Evolutionary conservation across 805 yeast species (phyloP).

Genomic region (Torulaspora microellipsoides): DNA sequence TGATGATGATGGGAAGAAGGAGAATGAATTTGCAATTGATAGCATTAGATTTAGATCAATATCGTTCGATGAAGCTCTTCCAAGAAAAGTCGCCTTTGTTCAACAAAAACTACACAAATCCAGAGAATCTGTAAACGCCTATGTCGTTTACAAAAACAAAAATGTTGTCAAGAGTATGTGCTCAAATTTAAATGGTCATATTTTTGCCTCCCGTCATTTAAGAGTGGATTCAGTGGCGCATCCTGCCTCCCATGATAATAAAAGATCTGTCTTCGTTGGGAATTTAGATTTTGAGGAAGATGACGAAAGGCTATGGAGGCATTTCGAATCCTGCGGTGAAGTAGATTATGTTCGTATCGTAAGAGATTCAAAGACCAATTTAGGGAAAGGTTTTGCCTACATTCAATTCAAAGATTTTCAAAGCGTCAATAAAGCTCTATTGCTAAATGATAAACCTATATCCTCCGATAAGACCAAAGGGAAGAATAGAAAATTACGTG

Average conservation of each 20-base stretch:
- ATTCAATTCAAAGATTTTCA: constrained; percentile 78
- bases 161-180: constrained; percentile 35
- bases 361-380: constrained; percentile 87
- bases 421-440: constrained; percentile 74
- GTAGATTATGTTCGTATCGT: constrained; percentile 87
- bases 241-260: constrained; percentile 81
- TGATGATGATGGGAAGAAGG: constrained; percentile 14
- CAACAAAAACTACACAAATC: constrained; percentile 70
- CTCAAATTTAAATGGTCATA: constrained; percentile 56
- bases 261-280: constrained; percentile 84
- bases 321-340: constrained; percentile 61
- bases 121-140: constrained; percentile 82
- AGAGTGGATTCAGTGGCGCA: constrained; percentile 92
- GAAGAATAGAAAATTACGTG: constrained; percentile 62
- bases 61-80: constrained; percentile 80
- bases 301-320: constrained; percentile 85
- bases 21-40: constrained; percentile 42
- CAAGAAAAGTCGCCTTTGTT: constrained; percentile 87
- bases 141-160: constrained; percentile 67
- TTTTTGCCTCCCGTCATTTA: constrained; percentile 69
- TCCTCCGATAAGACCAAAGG: constrained; percentile 25
- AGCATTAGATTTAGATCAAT: constrained; percentile 90
- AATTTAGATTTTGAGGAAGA: constrained; percentile 88
- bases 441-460: constrained; percentile 66
- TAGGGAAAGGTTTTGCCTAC: constrained; percentile 97